A percentile compares a stretch with the other conserved stretches of the same genome.
Conservation (phyloP, 257 asterid genomes). For the Rauvolfia tetraphylla region DNA sequence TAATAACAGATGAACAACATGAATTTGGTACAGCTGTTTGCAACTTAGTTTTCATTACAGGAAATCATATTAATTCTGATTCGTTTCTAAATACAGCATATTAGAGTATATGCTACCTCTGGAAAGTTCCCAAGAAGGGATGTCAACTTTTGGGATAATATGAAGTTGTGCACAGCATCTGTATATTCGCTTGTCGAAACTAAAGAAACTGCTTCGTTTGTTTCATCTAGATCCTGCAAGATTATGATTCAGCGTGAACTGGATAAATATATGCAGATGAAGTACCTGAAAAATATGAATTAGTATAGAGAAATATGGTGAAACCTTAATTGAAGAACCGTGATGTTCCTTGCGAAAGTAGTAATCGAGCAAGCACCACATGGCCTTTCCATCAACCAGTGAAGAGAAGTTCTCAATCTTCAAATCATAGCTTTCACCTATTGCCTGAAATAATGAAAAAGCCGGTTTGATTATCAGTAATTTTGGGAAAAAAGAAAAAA, state of each 20-base stretch:
- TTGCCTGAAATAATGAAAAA: slow-evolving; percentile 56
- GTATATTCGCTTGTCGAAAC: slow-evolving; percentile 85
- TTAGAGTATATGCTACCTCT: slow-evolving; percentile 53
- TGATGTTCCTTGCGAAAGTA: slow-evolving; percentile 79
- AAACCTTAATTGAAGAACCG: slow-evolving; percentile 64
- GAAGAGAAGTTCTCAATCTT: slow-evolving; percentile 69
- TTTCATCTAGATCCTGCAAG: slow-evolving; percentile 50
- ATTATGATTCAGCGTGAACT: slow-evolving; percentile 19
- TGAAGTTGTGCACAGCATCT: slow-evolving; percentile 95
- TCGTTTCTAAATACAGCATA: background rate
- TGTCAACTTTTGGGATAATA: slow-evolving; percentile 85
- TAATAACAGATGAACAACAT: background rate
- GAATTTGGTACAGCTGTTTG: background rate
- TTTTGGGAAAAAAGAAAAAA: background rate
- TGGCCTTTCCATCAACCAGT: slow-evolving; percentile 87
- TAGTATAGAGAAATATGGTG: slow-evolving; percentile 5
- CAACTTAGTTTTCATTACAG: background rate
- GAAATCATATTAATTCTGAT: background rate
- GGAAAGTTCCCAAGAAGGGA: slow-evolving; percentile 89
- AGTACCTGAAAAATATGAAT: background rate
- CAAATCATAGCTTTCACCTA: slow-evolving; percentile 67
- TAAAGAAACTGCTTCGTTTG: slow-evolving; percentile 59
- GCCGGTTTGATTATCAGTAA: background rate
- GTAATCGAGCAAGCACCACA: slow-evolving; percentile 99
- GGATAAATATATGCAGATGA: slow-evolving; percentile 1